A percentile compares a stretch with the other conserved stretches of the same genome.
phyloP scores from a whole-genome alignment of 352 stramenopile species.

The Blastocystis sp. region DNA sequence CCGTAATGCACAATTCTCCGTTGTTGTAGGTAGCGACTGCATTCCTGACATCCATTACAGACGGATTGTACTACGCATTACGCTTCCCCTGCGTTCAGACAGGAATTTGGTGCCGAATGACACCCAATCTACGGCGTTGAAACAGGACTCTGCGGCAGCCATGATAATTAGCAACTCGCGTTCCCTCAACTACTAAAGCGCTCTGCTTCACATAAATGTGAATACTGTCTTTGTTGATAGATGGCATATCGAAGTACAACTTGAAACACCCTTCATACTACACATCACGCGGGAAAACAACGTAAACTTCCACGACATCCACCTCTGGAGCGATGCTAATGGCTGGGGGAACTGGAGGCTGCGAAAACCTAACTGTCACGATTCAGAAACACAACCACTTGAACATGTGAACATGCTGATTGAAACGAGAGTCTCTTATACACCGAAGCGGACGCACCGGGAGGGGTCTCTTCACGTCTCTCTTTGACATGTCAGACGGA shows the following conservation, averaged over 20 bases:
- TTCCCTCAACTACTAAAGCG: constrained; percentile 9
- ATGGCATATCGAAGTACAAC: constrained; percentile 44
- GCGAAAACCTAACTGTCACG: neutral
- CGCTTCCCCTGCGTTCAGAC: neutral
- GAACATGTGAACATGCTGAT: neutral
- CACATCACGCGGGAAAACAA: neutral
- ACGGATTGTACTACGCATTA: constrained; percentile 52
- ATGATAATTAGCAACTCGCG: neutral
- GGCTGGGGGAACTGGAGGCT: neutral
- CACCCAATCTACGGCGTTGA: constrained; percentile 13
- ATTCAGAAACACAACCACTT: neutral
- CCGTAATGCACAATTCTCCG: constrained; percentile 46
- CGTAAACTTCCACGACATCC: constrained; percentile 29
- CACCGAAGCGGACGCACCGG: neutral
- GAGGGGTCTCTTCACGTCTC: neutral
- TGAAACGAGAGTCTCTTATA: neutral
- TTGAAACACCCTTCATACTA: constrained; percentile 35
- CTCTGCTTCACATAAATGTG: neutral
- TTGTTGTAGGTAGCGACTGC: constrained; percentile 10
- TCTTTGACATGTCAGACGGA: neutral
- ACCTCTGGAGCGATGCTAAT: constrained; percentile 18
- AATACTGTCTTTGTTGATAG: constrained; percentile 30
- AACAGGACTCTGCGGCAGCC: constrained; percentile 44
- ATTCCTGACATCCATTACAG: constrained; percentile 6
- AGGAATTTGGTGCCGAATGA: constrained; percentile 32